A percentile compares a stretch with the other conserved stretches of the same genome.
Conservation (phyloP, 495 filamentous ascomycete genomes). For the Pyrenopolyporus hunteri region DNA sequence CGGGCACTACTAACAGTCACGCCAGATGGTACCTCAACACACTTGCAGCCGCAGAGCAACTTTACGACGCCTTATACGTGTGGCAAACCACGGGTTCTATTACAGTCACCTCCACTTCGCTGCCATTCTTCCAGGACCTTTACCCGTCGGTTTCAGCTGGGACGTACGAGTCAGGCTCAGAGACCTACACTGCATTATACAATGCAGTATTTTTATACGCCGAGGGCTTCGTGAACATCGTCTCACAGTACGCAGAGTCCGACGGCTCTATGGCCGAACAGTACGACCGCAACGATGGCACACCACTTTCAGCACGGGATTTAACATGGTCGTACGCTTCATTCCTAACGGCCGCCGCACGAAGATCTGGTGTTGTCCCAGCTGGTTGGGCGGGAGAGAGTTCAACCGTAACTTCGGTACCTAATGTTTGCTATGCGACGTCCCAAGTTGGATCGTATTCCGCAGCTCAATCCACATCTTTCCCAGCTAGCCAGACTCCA, state of each 20-base stretch:
- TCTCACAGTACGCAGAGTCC: constrained; percentile 52
- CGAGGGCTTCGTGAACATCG: constrained; percentile 66
- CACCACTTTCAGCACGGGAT: constrained; percentile 61
- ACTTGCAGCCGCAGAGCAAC: constrained; percentile 67
- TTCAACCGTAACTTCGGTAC: constrained; percentile 52
- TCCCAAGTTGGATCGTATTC: constrained; percentile 65
- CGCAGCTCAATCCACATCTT: constrained; percentile 57
- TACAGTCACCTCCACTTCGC: constrained; percentile 57
- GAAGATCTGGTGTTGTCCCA: constrained; percentile 56
- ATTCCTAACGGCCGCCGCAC: constrained; percentile 64
- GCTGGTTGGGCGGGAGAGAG: constrained; percentile 58
- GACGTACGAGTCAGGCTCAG: constrained; percentile 53
- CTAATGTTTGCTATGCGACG: constrained; percentile 57
- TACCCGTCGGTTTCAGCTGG: constrained; percentile 55
- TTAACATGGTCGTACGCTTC: constrained; percentile 74
- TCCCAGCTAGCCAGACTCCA: constrained; percentile 62
- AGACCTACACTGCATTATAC: constrained; percentile 58
- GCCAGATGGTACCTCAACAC: constrained; percentile 66
- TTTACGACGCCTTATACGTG: constrained; percentile 68
- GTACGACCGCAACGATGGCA: constrained; percentile 58
- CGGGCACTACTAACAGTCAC: constrained; percentile 3
- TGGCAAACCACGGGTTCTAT: constrained; percentile 61
- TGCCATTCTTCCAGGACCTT: constrained; percentile 65
- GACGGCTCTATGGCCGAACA: constrained; percentile 68
- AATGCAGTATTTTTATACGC: constrained; percentile 65